Percentiles rank a stretch among this genome's conserved stretches.
These are phyloP conservation scores for Mycena vitilis DNA, from an alignment of 768 basidiomycete species.

Conservation along the genomic window DNA sequence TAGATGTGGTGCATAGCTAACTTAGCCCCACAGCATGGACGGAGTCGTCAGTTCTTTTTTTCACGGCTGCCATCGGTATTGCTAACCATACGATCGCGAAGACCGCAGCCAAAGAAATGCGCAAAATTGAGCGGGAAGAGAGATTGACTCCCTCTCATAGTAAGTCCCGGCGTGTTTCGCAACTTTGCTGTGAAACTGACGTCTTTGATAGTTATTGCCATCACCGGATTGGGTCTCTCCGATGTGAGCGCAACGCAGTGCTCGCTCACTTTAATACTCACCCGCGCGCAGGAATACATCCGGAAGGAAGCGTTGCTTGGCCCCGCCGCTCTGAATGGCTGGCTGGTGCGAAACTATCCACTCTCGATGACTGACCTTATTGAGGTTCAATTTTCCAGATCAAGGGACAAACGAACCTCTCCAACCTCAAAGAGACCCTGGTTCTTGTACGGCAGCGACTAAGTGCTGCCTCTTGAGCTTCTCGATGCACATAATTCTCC, in stretches of 20 bases:
- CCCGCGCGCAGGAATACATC: slow-evolving; percentile 31
- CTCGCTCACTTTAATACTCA: not conserved
- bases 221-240: slow-evolving; percentile 29
- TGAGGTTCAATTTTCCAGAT: slow-evolving; percentile 10
- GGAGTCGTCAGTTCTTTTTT: slow-evolving; percentile 21
- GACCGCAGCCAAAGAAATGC: slow-evolving; percentile 32
- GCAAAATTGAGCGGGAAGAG: slow-evolving; percentile 23
- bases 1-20: not conserved
- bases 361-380: not conserved
- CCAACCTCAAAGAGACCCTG: slow-evolving; percentile 23
- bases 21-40: slow-evolving; percentile 20
- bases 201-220: slow-evolving; percentile 22
- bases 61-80: not conserved
- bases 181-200: not conserved
- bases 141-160: slow-evolving; percentile 26
- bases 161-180: not conserved
- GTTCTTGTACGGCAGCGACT: slow-evolving; percentile 12
- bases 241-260: slow-evolving; percentile 17
- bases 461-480: not conserved
- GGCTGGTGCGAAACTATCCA: slow-evolving; percentile 24
- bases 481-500: too few species aligned
- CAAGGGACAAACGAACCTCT: slow-evolving; percentile 30
- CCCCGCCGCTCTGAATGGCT: slow-evolving; percentile 27
- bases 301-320: slow-evolving; percentile 26
- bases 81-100: slow-evolving; percentile 3